phyloP scores from a whole-genome alignment of 2,329 filamentous ascomycete genomes.

The Trichoderma simmonsii region DNA sequence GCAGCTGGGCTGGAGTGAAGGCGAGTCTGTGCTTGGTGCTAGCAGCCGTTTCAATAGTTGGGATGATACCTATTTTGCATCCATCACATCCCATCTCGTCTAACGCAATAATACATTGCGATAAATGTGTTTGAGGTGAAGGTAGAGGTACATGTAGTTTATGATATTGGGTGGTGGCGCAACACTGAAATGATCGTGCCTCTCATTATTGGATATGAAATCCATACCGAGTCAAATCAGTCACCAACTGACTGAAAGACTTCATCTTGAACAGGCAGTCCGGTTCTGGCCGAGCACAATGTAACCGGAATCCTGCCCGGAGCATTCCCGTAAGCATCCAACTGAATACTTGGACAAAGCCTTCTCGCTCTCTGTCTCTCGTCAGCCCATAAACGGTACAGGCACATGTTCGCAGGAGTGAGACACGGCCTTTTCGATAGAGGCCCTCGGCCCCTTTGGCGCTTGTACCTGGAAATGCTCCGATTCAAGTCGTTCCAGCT shows the following conservation, averaged over 20 bases:
- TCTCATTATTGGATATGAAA: background rate
- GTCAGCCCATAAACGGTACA: background rate
- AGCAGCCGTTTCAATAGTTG: background rate
- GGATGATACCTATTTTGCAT: background rate
- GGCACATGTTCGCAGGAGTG: background rate
- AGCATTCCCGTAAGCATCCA: background rate
- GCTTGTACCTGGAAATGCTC: background rate
- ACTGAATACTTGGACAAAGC: background rate
- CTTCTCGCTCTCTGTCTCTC: background rate
- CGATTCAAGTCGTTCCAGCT: background rate
- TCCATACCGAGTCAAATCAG: background rate
- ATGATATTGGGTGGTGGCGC: background rate
- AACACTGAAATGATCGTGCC: background rate
- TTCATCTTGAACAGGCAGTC: background rate
- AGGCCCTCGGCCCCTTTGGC: background rate
- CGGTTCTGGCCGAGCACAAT: slow-evolving; percentile 2
- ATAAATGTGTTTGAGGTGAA: too few species aligned
- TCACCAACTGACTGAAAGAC: background rate
- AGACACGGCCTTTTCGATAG: background rate
- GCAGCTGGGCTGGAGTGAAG: background rate
- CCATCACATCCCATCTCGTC: background rate
- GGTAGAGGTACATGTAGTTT: background rate
- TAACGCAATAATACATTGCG: too few species aligned
- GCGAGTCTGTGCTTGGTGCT: background rate
- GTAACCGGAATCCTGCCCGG: background rate